Evolutionary conservation across 306 rosid species (phyloP), one percentile per base, ranked within the genome.

Genomic region (Lathyrus oleraceus): DNA sequence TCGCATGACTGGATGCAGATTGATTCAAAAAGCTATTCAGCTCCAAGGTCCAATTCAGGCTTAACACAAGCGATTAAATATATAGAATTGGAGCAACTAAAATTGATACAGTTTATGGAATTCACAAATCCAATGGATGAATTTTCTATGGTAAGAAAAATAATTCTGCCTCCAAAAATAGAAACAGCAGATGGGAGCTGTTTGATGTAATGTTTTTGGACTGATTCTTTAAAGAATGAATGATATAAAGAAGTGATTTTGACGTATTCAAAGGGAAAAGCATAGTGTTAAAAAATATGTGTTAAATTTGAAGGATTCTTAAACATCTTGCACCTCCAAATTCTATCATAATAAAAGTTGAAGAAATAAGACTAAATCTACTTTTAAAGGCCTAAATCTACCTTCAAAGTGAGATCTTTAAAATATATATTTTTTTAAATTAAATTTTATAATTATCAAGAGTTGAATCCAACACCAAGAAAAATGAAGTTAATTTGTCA

Each of bases 21-120:
- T 61, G 95, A 88, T 75, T 72, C 77, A 0, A 38, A 52, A 25
- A 59, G 89, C 67, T 86, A 76, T 72, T 10, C 13, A 45, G 17
- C 48, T 17, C 73, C 61, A 1, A 35, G 1, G 15, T 53, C 60
- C n/a, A 42, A 57, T 54, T 73, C 61, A 47, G 10, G 66, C 58
- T 51, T 42, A 36, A 70, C 68, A 17, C 62, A 78, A 61, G 81
- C 11, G 21, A 56, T 54, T 23, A 69, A 30, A 66, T 64, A 76
- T 39, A 53, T 45, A 20, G 48, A 73, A 78, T 19, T 86, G 56
- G 81, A 76, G 58, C 74, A 81, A 76, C 81, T 92, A 51, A 81
- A 69, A 48, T 28, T 76, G 56, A 72, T 81, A 8, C 81, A 81
- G 80, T 39, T 85, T n/a, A 75, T 72, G 78, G 92, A 87, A 2